Percentiles rank a stretch among this genome's conserved stretches.
Evolutionary conservation across 1,284 basidiomycete species (phyloP).

Genomic region (Coniferiporia weirii): DNA sequence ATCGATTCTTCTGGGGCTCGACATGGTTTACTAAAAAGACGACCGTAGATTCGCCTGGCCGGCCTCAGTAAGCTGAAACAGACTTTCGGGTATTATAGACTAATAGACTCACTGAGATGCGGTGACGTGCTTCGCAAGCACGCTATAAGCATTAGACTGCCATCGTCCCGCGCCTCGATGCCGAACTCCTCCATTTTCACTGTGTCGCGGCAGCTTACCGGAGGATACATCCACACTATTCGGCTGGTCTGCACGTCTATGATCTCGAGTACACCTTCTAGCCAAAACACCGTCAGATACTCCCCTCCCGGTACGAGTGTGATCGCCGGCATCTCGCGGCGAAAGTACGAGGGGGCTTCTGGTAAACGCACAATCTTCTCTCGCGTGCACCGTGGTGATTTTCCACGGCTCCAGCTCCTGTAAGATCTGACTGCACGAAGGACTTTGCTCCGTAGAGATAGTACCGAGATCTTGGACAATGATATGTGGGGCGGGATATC

Average conservation of each 20-base stretch:
- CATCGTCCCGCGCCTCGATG: background rate
- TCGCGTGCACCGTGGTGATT: background rate
- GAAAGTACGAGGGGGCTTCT: background rate
- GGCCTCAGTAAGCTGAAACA: background rate
- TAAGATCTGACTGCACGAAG: background rate
- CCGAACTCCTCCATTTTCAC: slow-evolving; percentile 1
- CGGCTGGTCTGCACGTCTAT: background rate
- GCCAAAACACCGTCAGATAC: background rate
- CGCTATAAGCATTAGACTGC: background rate
- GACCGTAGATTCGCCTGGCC: background rate
- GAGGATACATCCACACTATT: background rate
- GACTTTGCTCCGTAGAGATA: background rate
- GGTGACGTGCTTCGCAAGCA: background rate
- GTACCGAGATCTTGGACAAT: background rate
- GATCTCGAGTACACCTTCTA: background rate
- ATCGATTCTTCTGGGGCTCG: background rate
- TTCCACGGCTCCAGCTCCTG: background rate
- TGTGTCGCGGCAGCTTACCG: background rate
- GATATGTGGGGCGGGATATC: background rate
- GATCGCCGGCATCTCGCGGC: background rate
- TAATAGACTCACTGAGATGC: background rate
- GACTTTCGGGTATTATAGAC: background rate
- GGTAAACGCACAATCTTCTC: background rate
- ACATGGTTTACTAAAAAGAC: background rate
- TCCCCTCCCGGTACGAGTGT: background rate